A percentile compares a stretch with the other conserved stretches of the same genome.
Conservation (phyloP, 2,329 filamentous ascomycete species). For the Neoscytalidium dimidiatum region DNA sequence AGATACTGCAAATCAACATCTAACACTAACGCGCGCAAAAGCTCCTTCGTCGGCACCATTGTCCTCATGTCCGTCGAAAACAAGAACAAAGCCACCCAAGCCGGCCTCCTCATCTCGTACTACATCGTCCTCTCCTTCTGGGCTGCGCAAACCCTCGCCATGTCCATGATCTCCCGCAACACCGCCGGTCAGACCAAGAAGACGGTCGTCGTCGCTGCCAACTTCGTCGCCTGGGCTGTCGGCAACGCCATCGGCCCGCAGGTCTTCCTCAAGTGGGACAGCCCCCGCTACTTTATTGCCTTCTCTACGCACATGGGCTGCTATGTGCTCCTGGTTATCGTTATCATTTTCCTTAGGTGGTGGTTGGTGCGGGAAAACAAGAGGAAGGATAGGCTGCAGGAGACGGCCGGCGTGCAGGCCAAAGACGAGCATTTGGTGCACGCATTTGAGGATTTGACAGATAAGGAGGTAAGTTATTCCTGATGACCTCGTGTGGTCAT, state of each 20-base stretch:
- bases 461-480: conserved; percentile 45
- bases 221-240: conserved; percentile 69
- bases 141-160: conserved; percentile 67
- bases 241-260: conserved; percentile 70
- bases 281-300: conserved; percentile 68
- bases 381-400: conserved; percentile 54
- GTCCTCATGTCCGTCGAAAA: conserved; percentile 70
- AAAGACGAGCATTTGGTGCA: conserved; percentile 48
- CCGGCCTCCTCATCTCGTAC: conserved; percentile 71
- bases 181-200: conserved; percentile 76
- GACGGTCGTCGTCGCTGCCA: conserved; percentile 65
- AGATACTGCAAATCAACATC: background rate
- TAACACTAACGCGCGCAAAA: background rate
- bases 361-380: conserved; percentile 61
- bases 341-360: conserved; percentile 60
- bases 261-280: conserved; percentile 62
- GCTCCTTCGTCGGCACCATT: conserved; percentile 69
- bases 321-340: conserved; percentile 61
- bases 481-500: background rate
- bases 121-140: conserved; percentile 79
- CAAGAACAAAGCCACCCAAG: conserved; percentile 57
- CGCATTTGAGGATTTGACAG: conserved; percentile 65
- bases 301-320: conserved; percentile 71
- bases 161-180: conserved; percentile 70
- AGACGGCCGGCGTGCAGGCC: conserved; percentile 43